Evolutionary conservation across 805 yeast species (phyloP), one percentile per base, ranked within the genome.

Genomic region (Nakazawaea peltata): DNA sequence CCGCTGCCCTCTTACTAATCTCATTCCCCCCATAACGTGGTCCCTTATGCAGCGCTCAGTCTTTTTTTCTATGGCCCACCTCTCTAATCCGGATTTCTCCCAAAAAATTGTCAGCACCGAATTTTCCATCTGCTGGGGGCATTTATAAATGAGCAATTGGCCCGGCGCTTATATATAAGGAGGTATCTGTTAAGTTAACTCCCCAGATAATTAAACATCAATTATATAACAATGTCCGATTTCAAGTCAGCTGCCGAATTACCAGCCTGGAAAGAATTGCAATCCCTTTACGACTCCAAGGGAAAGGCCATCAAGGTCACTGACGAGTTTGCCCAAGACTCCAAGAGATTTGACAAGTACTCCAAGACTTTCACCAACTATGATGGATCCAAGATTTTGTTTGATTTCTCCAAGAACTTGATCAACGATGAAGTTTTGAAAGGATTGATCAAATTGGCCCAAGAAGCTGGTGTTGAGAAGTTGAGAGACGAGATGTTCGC

Each of bases 391-490:
- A 69, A 87, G 66, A 83, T 92, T 56, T 65, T 90, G 50, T 92
- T 90, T 54, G 99, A 92, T 61, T 92, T 81, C 72, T 84, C 95
- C 51, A 92, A 92, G 74, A 92, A 92, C 65, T 71, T 92, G 59
- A 69, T 92, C 56, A 80, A 87, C 58, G 95, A 87, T 47, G 86
- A 85, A 54, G 75, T 90, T 54, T 61, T 85, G 48, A 48, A 62
- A 23, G 59, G 74, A 36, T 74, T 92, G 57, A 44, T 85, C 44
- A 69, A 75, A 52, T 75, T 92, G 54, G 97, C 97, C 49, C 75
- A 78, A 57, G 94, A 92, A 63, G 88, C 97, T 47, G 74, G 78
- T 36, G 88, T 92, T 49, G 92, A 86, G 59, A 56, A 69, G 41
- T 76, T 92, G 57, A 78, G 97, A 61, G 94, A 90, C 53, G 84